Conservation (phyloP, 2,329 filamentous ascomycete species). For the Ustilaginoidea virens region DNA sequence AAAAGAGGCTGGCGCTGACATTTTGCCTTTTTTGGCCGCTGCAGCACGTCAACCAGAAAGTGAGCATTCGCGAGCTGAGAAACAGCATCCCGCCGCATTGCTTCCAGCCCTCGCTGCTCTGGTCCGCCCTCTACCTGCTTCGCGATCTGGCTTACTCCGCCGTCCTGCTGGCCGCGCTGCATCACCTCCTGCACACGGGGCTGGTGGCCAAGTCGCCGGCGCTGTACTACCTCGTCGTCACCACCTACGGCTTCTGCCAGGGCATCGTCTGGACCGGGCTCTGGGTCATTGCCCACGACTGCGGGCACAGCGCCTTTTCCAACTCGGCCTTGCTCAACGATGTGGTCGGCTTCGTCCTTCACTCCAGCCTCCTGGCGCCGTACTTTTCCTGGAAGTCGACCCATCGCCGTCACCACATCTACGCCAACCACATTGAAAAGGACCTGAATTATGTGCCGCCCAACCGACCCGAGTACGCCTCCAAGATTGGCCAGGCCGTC, state of each 20-base stretch:
- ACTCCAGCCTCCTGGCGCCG: slow-evolving; percentile 78
- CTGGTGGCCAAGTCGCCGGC: slow-evolving; percentile 51
- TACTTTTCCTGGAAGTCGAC: slow-evolving; percentile 99
- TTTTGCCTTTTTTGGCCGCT: slow-evolving; percentile 84
- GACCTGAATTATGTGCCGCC: slow-evolving; percentile 99
- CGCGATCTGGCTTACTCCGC: slow-evolving; percentile 62
- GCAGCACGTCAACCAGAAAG: slow-evolving; percentile 79
- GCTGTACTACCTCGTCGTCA: slow-evolving; percentile 49
- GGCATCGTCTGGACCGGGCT: slow-evolving; percentile 86
- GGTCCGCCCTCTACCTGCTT: slow-evolving; percentile 67
- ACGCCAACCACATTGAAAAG: slow-evolving; percentile 88
- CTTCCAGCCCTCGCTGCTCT: slow-evolving; percentile 70
- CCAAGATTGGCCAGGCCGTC: slow-evolving; percentile 53
- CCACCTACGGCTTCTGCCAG: slow-evolving; percentile 61
- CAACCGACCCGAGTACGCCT: slow-evolving; percentile 69
- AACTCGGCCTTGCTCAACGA: slow-evolving; percentile 81
- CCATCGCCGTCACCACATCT: slow-evolving; percentile 99
- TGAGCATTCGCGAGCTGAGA: slow-evolving; percentile 93
- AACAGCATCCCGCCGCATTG: slow-evolving; percentile 97
- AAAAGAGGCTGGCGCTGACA: slow-evolving; percentile 45
- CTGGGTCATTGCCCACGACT: slow-evolving; percentile 97
- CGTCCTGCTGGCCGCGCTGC: slow-evolving; percentile 69
- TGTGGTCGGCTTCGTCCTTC: slow-evolving; percentile 78
- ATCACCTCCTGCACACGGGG: slow-evolving; percentile 81
- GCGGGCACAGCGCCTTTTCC: slow-evolving; percentile 93